Percentiles rank a stretch among this genome's conserved stretches.
These are phyloP conservation scores for Acanthochlamys bracteata DNA, from an alignment of 106 monocot species.

Conservation along the genomic window DNA sequence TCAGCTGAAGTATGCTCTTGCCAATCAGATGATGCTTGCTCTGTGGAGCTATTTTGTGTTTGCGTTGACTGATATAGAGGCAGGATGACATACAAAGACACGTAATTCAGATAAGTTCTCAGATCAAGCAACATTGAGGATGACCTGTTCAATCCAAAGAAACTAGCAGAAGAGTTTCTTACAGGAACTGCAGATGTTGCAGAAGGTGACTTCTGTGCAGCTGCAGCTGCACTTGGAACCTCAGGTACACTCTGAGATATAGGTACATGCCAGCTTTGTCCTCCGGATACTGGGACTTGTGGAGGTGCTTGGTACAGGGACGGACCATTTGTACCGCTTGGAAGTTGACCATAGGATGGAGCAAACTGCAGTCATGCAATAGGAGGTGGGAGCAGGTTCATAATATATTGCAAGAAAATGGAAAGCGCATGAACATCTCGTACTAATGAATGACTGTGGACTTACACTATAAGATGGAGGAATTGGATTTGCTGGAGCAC, in stretches of 20 bases:
- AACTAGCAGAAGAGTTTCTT: slow-evolving; percentile 20
- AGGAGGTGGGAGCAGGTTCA: neutral
- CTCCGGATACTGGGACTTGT: slow-evolving; percentile 37
- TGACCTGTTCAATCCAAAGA: neutral
- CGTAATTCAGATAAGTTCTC: neutral
- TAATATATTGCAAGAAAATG: neutral
- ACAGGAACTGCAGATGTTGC: slow-evolving; percentile 22
- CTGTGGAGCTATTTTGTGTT: slow-evolving; percentile 29
- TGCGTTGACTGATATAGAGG: slow-evolving; percentile 16
- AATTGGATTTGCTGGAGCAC: slow-evolving; percentile 37
- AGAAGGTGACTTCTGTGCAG: slow-evolving; percentile 27
- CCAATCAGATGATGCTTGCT: slow-evolving; percentile 70
- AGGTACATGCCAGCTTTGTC: slow-evolving; percentile 50
- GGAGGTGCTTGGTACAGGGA: slow-evolving; percentile 44
- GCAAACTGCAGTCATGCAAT: slow-evolving; percentile 37
- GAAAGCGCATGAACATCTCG: neutral
- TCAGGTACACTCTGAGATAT: slow-evolving; percentile 31
- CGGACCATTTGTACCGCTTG: slow-evolving; percentile 23
- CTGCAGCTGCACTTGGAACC: slow-evolving; percentile 28
- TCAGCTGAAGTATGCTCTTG: slow-evolving; percentile 82
- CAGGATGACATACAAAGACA: neutral
- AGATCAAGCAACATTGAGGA: neutral
- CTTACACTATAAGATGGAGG: slow-evolving; percentile 80
- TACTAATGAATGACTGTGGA: neutral
- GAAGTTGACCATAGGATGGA: slow-evolving; percentile 56